Percentiles rank a stretch among this genome's conserved stretches.
Conservation (phyloP, 352 stramenopile genomes). For the Globisporangium rhizosaccharum region DNA sequence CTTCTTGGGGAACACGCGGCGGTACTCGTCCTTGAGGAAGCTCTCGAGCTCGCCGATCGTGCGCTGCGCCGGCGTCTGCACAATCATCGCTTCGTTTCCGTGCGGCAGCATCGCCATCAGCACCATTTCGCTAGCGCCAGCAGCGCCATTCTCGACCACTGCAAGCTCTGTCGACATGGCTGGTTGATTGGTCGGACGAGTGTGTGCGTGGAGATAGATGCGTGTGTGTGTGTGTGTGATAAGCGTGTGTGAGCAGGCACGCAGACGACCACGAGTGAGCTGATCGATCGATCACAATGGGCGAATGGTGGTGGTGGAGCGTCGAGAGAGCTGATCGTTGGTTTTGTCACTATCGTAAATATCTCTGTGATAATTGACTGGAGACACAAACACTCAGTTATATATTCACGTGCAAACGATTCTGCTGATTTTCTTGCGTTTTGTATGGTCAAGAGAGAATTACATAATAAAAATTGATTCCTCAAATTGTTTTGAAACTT, state of each 20-base stretch:
- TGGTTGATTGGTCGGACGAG: background rate
- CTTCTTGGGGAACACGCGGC: slow-evolving; percentile 53
- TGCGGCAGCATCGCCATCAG: slow-evolving; percentile 64
- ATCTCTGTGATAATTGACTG: too few species aligned
- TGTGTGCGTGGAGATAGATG: background rate
- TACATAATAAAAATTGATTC: too few species aligned
- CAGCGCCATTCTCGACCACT: slow-evolving; percentile 18
- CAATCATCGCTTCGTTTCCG: slow-evolving; percentile 55
- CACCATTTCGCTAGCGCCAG: slow-evolving; percentile 41
- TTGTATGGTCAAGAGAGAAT: too few species aligned
- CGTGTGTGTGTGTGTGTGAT: background rate
- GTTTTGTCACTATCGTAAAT: too few species aligned
- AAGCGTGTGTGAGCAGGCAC: background rate
- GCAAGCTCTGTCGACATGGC: slow-evolving; percentile 17
- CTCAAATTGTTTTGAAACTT: too few species aligned
- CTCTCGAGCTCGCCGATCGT: slow-evolving; percentile 56
- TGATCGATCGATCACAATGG: too few species aligned
- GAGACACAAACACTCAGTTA: too few species aligned
- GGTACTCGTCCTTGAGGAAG: slow-evolving; percentile 57
- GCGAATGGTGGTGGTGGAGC: too few species aligned
- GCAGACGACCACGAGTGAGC: too few species aligned
- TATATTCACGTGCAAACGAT: too few species aligned
- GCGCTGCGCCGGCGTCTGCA: slow-evolving; percentile 45
- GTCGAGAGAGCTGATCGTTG: too few species aligned
- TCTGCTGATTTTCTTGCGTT: too few species aligned